phyloP scores from a whole-genome alignment of 768 basidiomycete species.

The Suillus hirtellus region DNA sequence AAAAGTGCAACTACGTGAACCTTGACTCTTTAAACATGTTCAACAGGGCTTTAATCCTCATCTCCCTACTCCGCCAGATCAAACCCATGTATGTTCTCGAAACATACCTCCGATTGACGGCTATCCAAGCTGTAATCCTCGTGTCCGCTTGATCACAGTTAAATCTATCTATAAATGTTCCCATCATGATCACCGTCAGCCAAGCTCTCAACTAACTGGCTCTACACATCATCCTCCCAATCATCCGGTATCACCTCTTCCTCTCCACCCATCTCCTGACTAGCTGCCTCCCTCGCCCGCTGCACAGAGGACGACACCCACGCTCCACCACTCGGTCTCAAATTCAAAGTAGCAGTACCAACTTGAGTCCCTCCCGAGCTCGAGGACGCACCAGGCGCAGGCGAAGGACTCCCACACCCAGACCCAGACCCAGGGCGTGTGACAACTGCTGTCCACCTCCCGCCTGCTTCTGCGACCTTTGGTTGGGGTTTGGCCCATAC shows the following conservation, averaged over 20 bases:
- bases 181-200: not conserved
- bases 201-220: not conserved
- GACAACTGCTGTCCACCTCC: slow-evolving; percentile 23
- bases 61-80: too few relatives aligned
- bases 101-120: not conserved
- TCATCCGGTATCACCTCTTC: slow-evolving; percentile 44
- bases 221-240: slow-evolving; percentile 56
- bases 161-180: not conserved
- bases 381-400: slow-evolving; percentile 1
- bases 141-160: not conserved
- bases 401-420: slow-evolving; percentile 6
- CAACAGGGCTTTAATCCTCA: too few relatives aligned
- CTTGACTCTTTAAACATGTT: too few relatives aligned
- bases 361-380: slow-evolving; percentile 2
- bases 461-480: slow-evolving; percentile 13
- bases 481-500: slow-evolving; percentile 7
- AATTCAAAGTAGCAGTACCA: slow-evolving; percentile 1
- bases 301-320: slow-evolving; percentile 26
- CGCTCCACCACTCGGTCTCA: slow-evolving; percentile 10
- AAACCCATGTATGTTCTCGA: not conserved
- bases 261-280: not conserved
- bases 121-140: not conserved
- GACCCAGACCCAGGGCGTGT: slow-evolving; percentile 15
- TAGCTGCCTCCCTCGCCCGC: slow-evolving; percentile 12
- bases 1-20: too few relatives aligned